These are phyloP conservation scores for Fragilaria radians DNA, from an alignment of 108 stramenopile genomes.

Conservation along the genomic window DNA sequence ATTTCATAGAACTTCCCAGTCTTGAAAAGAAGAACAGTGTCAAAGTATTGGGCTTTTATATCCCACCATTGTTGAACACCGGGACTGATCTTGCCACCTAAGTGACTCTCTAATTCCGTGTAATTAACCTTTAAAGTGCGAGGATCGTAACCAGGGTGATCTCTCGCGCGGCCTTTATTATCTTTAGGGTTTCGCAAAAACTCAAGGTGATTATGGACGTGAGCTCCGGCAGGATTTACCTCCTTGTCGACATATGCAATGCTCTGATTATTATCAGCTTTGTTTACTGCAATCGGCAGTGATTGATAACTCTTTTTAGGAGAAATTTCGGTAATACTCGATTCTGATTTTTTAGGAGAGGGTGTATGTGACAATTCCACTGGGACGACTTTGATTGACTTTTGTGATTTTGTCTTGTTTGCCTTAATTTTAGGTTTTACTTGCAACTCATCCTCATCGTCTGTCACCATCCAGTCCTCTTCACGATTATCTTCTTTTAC, in stretches of 20 bases:
- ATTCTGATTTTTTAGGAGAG: background rate
- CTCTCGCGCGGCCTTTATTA: constrained; percentile 33
- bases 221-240: constrained; percentile 68
- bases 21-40: constrained; percentile 97
- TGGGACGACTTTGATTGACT: background rate
- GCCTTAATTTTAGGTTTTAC: constrained; percentile 4
- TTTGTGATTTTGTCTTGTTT: constrained; percentile 9
- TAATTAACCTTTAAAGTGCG: constrained; percentile 73
- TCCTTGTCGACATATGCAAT: constrained; percentile 26
- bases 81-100: constrained; percentile 60
- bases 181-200: constrained; percentile 80
- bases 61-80: constrained; percentile 98
- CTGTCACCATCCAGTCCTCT: constrained; percentile 55
- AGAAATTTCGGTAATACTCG: background rate
- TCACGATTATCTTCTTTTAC: constrained; percentile 38
- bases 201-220: constrained; percentile 83
- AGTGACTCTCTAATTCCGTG: constrained; percentile 30
- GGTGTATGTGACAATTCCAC: background rate
- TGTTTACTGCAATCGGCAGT: background rate
- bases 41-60: constrained; percentile 92
- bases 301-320: background rate
- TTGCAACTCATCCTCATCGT: constrained; percentile 39
- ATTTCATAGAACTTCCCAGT: constrained; percentile 97
- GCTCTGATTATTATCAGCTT: background rate
- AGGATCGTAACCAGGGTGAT: constrained; percentile 80